Conservation (phyloP, 306 rosid genomes). For the Gastrolobium bilobum region DNA sequence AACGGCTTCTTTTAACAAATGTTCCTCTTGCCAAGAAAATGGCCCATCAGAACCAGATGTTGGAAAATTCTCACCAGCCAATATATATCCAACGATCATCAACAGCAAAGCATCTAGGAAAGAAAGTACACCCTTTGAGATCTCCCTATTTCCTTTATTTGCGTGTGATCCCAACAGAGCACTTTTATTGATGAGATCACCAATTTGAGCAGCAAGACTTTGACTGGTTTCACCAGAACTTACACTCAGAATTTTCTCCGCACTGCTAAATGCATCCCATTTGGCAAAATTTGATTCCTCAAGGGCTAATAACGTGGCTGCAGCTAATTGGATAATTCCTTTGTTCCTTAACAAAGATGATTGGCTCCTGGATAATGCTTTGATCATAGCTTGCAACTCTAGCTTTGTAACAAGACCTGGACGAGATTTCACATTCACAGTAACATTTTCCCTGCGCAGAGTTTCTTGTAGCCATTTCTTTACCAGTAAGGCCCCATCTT, state of each 20-base stretch:
- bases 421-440: conserved; percentile 71
- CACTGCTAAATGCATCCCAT: conserved; percentile 90
- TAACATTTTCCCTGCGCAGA: conserved; percentile 67
- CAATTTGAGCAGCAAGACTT: conserved; percentile 92
- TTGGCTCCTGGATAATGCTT: conserved; percentile 78
- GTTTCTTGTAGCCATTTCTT: conserved; percentile 97
- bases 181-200: conserved; percentile 84
- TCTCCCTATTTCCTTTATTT: conserved; percentile 61
- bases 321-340: conserved; percentile 91
- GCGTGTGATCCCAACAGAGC: conserved; percentile 69
- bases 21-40: conserved; percentile 99
- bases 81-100: conserved; percentile 79
- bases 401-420: conserved; percentile 69
- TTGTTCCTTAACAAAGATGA: conserved; percentile 77
- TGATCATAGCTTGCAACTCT: conserved; percentile 81
- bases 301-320: conserved; percentile 75
- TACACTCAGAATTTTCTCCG: conserved; percentile 72
- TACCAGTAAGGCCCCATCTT: conserved; percentile 79
- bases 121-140: conserved; percentile 71
- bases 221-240: conserved; percentile 93
- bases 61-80: conserved; percentile 93
- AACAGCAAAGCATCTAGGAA: conserved; percentile 87
- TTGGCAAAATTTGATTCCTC: conserved; percentile 73
- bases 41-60: conserved; percentile 91
- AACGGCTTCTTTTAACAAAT: conserved; percentile 81